Evolutionary conservation across 2,329 filamentous ascomycete species (phyloP).

Genomic region (Gnomoniopsis smithogilvyi): DNA sequence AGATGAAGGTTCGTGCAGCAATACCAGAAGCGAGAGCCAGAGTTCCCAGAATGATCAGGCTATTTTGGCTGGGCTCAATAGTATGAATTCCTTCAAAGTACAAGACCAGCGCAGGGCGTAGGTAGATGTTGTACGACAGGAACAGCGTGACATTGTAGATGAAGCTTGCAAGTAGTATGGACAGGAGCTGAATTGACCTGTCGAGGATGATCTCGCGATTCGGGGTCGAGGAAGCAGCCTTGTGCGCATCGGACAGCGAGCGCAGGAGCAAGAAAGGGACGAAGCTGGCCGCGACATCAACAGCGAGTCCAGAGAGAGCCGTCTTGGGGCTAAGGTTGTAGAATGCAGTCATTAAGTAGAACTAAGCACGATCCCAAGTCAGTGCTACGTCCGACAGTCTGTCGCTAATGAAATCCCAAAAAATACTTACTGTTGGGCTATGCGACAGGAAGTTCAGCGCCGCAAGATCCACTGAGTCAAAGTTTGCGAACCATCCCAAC

Average conservation of each 20-base stretch:
- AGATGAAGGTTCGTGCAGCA: conserved; percentile 74
- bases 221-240: conserved; percentile 47
- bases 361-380: conserved; percentile 37
- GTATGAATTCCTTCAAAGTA: conserved; percentile 72
- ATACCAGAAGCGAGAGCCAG: conserved; percentile 57
- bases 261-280: conserved; percentile 75
- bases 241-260: conserved; percentile 61
- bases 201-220: conserved; percentile 67
- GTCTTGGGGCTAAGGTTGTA: conserved; percentile 66
- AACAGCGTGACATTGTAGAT: conserved; percentile 76
- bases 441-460: conserved; percentile 68
- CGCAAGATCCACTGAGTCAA: conserved; percentile 69
- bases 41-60: conserved; percentile 43
- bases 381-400: conserved; percentile 5
- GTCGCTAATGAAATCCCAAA: conserved; percentile 4
- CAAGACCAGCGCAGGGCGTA: conserved; percentile 69
- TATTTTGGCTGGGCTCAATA: conserved; percentile 64
- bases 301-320: conserved; percentile 57
- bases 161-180: conserved; percentile 63
- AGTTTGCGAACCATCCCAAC: conserved; percentile 69
- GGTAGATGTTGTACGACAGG: conserved; percentile 63
- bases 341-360: conserved; percentile 74
- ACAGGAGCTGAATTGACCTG: conserved; percentile 58
- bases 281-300: conserved; percentile 67
- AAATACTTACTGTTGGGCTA: conserved; percentile 61